Evolutionary conservation across 78 protist genomes (phyloP).

Genomic region (Chrysochromulina parva): DNA sequence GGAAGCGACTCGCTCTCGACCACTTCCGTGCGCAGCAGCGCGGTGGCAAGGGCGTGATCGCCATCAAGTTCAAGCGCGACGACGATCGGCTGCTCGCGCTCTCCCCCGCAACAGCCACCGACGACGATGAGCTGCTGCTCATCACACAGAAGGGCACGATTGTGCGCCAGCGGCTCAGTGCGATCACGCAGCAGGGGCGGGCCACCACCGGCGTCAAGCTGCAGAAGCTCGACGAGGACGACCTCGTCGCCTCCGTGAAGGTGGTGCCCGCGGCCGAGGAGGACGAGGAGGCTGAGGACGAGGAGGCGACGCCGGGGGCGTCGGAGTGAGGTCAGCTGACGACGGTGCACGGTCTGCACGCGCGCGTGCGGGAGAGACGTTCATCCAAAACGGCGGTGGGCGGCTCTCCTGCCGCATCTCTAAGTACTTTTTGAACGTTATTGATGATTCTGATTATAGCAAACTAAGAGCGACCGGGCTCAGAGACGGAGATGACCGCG

Average conservation of each 20-base stretch:
- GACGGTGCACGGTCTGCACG: too few relatives aligned
- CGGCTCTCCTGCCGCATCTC: too few relatives aligned
- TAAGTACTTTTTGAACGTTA: too few relatives aligned
- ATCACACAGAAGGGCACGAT: background rate
- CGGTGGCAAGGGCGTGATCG: background rate
- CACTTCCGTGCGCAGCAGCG: background rate
- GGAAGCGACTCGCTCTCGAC: background rate
- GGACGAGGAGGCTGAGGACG: background rate
- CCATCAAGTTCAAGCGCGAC: background rate
- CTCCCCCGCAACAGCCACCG: too few relatives aligned
- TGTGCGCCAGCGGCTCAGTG: background rate
- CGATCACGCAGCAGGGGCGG: background rate
- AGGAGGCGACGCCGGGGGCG: background rate
- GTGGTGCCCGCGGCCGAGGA: background rate
- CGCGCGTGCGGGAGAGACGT: too few relatives aligned
- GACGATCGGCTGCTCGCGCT: background rate
- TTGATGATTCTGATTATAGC: too few relatives aligned
- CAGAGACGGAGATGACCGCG: too few relatives aligned
- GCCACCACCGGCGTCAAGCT: background rate
- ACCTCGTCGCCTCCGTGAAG: background rate
- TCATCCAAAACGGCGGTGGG: too few relatives aligned
- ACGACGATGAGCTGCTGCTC: background rate
- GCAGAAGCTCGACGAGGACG: background rate
- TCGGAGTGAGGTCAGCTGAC: too few relatives aligned
- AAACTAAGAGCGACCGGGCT: too few relatives aligned